Base-by-base conservation (phyloP, 805 yeast genomes). In the Lachancea cidri region DNA sequence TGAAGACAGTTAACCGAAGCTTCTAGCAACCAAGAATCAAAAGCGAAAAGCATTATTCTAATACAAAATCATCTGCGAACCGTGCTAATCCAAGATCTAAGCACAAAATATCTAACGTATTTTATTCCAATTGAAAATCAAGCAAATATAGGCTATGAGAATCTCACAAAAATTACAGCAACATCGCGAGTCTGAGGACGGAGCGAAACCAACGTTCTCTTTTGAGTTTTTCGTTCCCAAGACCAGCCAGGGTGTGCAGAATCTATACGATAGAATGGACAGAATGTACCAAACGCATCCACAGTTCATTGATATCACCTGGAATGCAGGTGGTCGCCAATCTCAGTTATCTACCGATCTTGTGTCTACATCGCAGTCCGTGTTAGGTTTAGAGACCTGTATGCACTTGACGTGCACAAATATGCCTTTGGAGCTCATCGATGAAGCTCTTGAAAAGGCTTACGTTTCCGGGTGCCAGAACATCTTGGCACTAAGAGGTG, bases 331-430 rank as follows among this genome's bases (percentile, higher is more conserved):
- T 31, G 74, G 94, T 36, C 53, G 49, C 2, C 66, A 83, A 37
- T 81, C 94, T 11, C 78, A 79, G 33, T 68, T 88, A 48, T 88
- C 98, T 17, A 83, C 88, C 27, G 98, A 93, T 51, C 82, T 93
- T 76, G 94, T 93, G 4, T 77, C 87, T 52, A 87, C 95, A 2
- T 78, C 97, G 1, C 95, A 89, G 53, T 80, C 89, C 2, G 89
- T 87, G 2, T 70, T 89, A 41, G 97, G 97, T 6, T 70, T 91
- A 46, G 98, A 91, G 57, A 91, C 98, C 0, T 93, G 98, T 62
- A 89, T 93, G 96, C 98, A 93, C 64, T 72, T 93, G 65, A 93
- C 98, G 2, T 93, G 98, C 58, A 88, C 97, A 14, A 91, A 89
- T 55, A 93, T 93, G 98, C 78, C 88, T 20, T 70, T 79, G 20